phyloP scores from a whole-genome alignment of 2,329 filamentous ascomycete species.

The Penicillium brasilianum region DNA sequence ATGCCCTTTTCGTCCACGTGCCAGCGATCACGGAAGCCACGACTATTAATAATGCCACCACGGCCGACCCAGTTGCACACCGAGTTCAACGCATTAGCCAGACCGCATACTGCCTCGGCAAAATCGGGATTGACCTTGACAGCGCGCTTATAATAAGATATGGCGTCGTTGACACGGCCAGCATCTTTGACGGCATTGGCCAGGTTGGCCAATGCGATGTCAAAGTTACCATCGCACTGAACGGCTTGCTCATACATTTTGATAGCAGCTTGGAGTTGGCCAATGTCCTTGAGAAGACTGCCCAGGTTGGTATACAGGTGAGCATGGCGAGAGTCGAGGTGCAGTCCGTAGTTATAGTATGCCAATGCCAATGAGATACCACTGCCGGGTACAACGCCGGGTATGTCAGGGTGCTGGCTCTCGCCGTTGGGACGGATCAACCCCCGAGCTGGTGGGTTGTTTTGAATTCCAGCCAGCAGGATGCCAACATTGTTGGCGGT shows the following conservation, averaged over 20 bases:
- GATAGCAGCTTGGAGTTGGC: conserved; percentile 87
- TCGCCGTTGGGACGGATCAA: conserved; percentile 41
- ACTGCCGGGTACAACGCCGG: conserved; percentile 82
- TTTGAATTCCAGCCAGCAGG: conserved; percentile 90
- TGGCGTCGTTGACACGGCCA: conserved; percentile 88
- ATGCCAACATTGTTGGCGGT: conserved; percentile 99
- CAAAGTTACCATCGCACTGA: conserved; percentile 88
- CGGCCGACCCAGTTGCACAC: conserved; percentile 93
- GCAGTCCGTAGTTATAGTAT: conserved; percentile 94
- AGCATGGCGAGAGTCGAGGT: conserved; percentile 84
- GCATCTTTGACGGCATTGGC: conserved; percentile 98
- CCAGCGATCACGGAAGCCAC: conserved; percentile 82
- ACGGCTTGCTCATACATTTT: conserved; percentile 98
- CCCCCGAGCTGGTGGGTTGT: conserved; percentile 56
- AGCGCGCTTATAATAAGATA: conserved; percentile 86
- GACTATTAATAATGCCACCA: conserved; percentile 78
- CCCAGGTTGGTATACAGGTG: conserved; percentile 97
- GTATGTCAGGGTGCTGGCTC: conserved; percentile 60
- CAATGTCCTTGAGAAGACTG: conserved; percentile 93
- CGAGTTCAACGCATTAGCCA: conserved; percentile 93
- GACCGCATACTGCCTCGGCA: conserved; percentile 92
- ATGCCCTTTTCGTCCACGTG: conserved; percentile 86
- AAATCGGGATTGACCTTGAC: conserved; percentile 93
- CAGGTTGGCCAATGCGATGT: conserved; percentile 94
- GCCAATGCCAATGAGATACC: conserved; percentile 85